These are phyloP conservation scores for Endoconidiophora laricicola DNA, from an alignment of 2,329 filamentous ascomycete genomes.

Conservation along the genomic window DNA sequence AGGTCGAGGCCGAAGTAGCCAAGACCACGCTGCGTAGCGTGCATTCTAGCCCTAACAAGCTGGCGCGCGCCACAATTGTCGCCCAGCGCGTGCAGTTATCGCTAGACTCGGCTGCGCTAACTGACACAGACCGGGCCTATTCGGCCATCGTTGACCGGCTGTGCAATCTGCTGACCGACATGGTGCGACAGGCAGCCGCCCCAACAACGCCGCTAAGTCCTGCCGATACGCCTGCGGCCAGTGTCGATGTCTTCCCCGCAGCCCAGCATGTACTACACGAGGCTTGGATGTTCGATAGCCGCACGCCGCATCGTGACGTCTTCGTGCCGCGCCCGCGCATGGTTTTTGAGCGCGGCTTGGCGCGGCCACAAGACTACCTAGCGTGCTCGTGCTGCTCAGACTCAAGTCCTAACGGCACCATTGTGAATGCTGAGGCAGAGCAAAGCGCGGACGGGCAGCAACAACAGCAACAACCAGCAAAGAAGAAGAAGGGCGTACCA, in stretches of 20 bases:
- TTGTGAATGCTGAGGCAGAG: not conserved
- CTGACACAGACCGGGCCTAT: slow-evolving; percentile 53
- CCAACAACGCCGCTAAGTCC: not conserved
- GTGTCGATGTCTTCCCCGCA: slow-evolving; percentile 18
- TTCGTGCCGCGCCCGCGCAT: slow-evolving; percentile 58
- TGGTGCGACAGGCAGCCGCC: slow-evolving; percentile 25
- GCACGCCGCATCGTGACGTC: slow-evolving; percentile 52
- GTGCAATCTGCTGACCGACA: slow-evolving; percentile 12
- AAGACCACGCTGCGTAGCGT: slow-evolving; percentile 29
- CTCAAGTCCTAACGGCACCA: slow-evolving; percentile 14
- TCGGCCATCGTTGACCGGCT: slow-evolving; percentile 42
- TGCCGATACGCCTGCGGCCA: slow-evolving; percentile 17
- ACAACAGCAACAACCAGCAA: not conserved
- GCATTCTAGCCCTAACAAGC: slow-evolving; percentile 53
- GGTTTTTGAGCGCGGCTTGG: slow-evolving; percentile 54
- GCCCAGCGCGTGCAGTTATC: slow-evolving; percentile 69
- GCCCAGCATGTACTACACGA: slow-evolving; percentile 47
- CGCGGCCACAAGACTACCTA: slow-evolving; percentile 60
- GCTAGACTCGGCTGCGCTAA: slow-evolving; percentile 54
- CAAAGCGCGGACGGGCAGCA: not conserved
- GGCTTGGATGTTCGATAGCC: slow-evolving; percentile 58
- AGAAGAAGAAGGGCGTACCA: slow-evolving; percentile 26
- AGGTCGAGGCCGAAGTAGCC: slow-evolving; percentile 26
- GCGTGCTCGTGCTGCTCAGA: slow-evolving; percentile 48
- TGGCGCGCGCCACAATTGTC: slow-evolving; percentile 60